These are phyloP conservation scores for Sporothrix pallida DNA, from an alignment of 2,329 filamentous ascomycete species.

Conservation along the genomic window DNA sequence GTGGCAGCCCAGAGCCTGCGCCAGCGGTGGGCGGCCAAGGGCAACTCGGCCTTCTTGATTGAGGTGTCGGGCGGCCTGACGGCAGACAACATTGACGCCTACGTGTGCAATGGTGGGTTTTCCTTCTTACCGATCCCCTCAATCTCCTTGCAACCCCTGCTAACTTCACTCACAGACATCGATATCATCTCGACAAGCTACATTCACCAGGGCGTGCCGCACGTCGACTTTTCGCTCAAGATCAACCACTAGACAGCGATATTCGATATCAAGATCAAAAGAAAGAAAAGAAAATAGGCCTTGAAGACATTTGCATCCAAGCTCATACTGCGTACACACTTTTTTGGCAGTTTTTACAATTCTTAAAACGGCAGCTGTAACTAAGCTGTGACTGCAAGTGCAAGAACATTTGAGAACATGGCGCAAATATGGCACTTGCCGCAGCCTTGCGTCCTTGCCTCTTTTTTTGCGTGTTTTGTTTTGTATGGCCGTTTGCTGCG, in stretches of 20 bases:
- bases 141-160: not conserved
- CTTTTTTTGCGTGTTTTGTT: constrained; percentile 4
- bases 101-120: constrained; percentile 73
- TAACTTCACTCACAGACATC: constrained; percentile 63
- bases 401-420: not conserved
- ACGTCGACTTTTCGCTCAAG: constrained; percentile 96
- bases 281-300: not conserved
- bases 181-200: constrained; percentile 96
- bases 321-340: no score
- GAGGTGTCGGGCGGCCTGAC: constrained; percentile 93
- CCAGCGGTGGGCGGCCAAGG: constrained; percentile 76
- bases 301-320: not conserved
- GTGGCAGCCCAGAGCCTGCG: constrained; percentile 76
- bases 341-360: not conserved
- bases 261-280: not conserved
- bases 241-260: constrained; percentile 55
- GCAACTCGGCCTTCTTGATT: constrained; percentile 68
- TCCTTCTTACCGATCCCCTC: not conserved
- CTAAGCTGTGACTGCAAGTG: not conserved
- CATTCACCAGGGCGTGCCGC: constrained; percentile 92
- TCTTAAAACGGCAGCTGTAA: not conserved
- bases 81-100: constrained; percentile 79
- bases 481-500: constrained; percentile 22
- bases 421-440: not conserved
- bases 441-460: not conserved